Percentiles rank a stretch among this genome's conserved stretches.
Conservation (phyloP, 805 yeast species). For the Barnettozyma populi region DNA sequence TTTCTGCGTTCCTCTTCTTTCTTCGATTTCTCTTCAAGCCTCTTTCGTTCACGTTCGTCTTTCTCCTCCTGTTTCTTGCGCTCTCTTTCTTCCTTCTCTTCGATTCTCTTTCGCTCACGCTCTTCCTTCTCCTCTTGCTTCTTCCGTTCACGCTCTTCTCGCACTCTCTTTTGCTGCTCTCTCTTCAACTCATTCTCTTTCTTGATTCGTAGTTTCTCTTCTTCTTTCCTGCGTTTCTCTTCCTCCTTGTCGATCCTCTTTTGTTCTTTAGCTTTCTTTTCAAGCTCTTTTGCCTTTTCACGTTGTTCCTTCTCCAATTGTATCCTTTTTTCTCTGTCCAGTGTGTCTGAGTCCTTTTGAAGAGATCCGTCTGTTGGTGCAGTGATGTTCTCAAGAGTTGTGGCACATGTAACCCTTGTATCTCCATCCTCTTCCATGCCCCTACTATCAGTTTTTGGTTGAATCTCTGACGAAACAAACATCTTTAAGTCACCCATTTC, state of each 20-base stretch:
- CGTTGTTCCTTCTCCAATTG: slow-evolving; percentile 14
- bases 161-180: slow-evolving; percentile 21
- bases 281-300: slow-evolving; percentile 23
- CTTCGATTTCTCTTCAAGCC: slow-evolving; percentile 19
- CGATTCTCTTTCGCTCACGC: slow-evolving; percentile 18
- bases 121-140: slow-evolving; percentile 23
- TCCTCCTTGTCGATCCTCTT: slow-evolving; percentile 9
- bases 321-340: slow-evolving; percentile 4
- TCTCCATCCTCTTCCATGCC: not conserved
- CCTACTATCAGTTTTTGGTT: too few species aligned
- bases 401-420: too few species aligned
- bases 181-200: slow-evolving; percentile 27
- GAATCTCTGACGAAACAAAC: not conserved
- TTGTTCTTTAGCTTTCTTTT: slow-evolving; percentile 30
- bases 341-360: slow-evolving; percentile 7
- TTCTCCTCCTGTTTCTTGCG: slow-evolving; percentile 8
- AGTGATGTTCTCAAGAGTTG: not conserved
- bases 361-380: not conserved
- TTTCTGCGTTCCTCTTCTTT: slow-evolving; percentile 28
- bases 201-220: slow-evolving; percentile 30
- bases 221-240: slow-evolving; percentile 18
- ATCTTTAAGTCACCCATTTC: not conserved
- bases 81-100: slow-evolving; percentile 18
- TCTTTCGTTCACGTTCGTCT: slow-evolving; percentile 22
- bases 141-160: slow-evolving; percentile 21